These are phyloP conservation scores for Paramecium sonneborni DNA, from an alignment of 73 alveolate species.

Conservation along the genomic window DNA sequence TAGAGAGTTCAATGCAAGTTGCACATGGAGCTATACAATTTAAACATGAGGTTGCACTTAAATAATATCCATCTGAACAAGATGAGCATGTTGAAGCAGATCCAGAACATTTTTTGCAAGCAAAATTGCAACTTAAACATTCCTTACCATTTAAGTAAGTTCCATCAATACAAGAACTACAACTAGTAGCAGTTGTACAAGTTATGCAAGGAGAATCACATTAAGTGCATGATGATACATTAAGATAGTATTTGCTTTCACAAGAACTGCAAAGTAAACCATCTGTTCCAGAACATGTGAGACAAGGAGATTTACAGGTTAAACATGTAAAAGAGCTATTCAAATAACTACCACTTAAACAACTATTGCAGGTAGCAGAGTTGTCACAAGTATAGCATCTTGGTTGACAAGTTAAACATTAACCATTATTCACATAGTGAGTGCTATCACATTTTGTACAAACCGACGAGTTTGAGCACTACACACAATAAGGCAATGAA, in stretches of 20 bases:
- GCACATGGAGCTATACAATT: background rate
- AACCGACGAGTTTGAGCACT: background rate
- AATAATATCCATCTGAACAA: background rate
- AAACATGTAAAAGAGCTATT: background rate
- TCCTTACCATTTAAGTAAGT: background rate
- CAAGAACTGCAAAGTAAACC: background rate
- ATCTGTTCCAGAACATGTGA: background rate
- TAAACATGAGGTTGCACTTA: background rate
- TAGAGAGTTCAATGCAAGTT: background rate
- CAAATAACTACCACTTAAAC: background rate
- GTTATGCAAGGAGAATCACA: conserved; percentile 5
- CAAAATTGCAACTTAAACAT: conserved; percentile 32
- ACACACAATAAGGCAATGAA: background rate
- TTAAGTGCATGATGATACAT: background rate
- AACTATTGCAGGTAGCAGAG: background rate
- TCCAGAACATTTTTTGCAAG: conserved; percentile 52
- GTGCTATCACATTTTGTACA: background rate
- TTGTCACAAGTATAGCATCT: background rate
- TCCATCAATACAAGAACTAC: background rate
- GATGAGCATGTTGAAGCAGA: background rate
- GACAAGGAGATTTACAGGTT: background rate
- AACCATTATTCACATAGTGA: background rate
- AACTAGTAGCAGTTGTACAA: background rate
- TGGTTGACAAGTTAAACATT: background rate
- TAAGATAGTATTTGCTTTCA: background rate